These are phyloP conservation scores for Microsporum canis DNA, from an alignment of 2,329 filamentous ascomycete species.

Conservation along the genomic window DNA sequence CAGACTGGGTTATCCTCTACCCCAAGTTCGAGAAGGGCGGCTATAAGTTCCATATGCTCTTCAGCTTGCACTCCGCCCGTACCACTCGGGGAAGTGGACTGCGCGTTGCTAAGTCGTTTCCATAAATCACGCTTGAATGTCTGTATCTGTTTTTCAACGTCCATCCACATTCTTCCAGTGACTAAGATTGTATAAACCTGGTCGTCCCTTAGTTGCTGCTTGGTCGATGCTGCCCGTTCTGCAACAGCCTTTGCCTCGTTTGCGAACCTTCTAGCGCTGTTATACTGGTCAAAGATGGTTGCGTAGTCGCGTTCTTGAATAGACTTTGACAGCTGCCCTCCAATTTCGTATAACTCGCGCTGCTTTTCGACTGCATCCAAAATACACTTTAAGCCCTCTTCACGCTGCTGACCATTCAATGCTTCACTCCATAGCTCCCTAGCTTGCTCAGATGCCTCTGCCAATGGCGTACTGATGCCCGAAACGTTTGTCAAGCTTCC, in stretches of 20 bases:
- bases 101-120: slow-evolving; percentile 62
- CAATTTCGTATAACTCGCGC: slow-evolving; percentile 71
- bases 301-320: slow-evolving; percentile 91
- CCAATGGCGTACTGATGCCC: slow-evolving; percentile 75
- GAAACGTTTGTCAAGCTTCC: slow-evolving; percentile 48
- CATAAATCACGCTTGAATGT: slow-evolving; percentile 81
- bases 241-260: slow-evolving; percentile 65
- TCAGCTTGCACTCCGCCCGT: slow-evolving; percentile 48
- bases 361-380: slow-evolving; percentile 66
- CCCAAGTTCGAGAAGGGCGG: slow-evolving; percentile 79
- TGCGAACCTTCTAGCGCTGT: slow-evolving; percentile 66
- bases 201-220: slow-evolving; percentile 55
- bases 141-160: slow-evolving; percentile 78
- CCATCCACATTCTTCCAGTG: slow-evolving; percentile 87
- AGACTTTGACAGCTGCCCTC: slow-evolving; percentile 63
- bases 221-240: slow-evolving; percentile 41
- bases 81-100: slow-evolving; percentile 44
- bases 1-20: slow-evolving; percentile 94
- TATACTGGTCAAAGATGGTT: slow-evolving; percentile 73
- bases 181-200: slow-evolving; percentile 80
- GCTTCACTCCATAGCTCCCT: slow-evolving; percentile 97
- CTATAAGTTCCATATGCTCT: slow-evolving; percentile 86
- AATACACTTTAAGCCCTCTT: slow-evolving; percentile 72
- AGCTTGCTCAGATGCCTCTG: slow-evolving; percentile 85
- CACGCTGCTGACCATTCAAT: slow-evolving; percentile 78